Evolutionary conservation across 176 grass and related monocot species (phyloP).

Genomic region (Triticum dicoccoides): DNA sequence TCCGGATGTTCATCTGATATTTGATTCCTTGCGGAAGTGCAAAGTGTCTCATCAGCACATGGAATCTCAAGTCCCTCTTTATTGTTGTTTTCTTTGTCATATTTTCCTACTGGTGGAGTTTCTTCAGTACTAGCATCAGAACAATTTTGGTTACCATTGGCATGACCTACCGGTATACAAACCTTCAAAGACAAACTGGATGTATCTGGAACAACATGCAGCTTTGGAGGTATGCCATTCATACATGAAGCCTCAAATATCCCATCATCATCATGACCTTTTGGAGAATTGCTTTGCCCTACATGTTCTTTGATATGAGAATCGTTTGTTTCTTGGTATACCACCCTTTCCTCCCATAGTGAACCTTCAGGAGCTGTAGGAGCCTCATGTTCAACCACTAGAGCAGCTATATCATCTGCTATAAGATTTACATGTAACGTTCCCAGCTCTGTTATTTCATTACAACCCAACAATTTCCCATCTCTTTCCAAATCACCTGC

Average conservation of each 20-base stretch:
- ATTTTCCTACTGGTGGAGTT: constrained; percentile 20
- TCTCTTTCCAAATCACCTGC: constrained; percentile 28
- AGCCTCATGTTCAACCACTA: constrained; percentile 8
- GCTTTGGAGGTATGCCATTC: constrained; percentile 13
- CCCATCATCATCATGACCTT: constrained; percentile 10
- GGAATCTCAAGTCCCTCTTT: constrained; percentile 36
- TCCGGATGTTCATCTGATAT: constrained; percentile 22
- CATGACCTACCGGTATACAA: constrained; percentile 32
- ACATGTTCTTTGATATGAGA: constrained; percentile 22
- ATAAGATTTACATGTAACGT: constrained; percentile 19
- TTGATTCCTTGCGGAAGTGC: constrained; percentile 20
- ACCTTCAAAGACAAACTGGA: not conserved
- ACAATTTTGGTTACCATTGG: constrained; percentile 27
- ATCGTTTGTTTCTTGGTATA: constrained; percentile 16
- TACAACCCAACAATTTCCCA: constrained; percentile 32
- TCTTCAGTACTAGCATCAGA: constrained; percentile 27
- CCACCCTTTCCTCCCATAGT: constrained; percentile 9
- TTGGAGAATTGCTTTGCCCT: constrained; percentile 7
- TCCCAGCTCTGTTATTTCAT: constrained; percentile 21
- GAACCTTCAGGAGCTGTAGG: constrained; percentile 24
- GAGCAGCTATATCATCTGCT: constrained; percentile 26
- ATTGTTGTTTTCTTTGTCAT: constrained; percentile 25
- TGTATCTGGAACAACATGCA: constrained; percentile 24
- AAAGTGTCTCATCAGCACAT: constrained; percentile 19
- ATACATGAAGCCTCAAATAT: constrained; percentile 21